A percentile compares a stretch with the other conserved stretches of the same genome.
Conservation (phyloP, 768 basidiomycete genomes). For the Guyanaporus albipodus region DNA sequence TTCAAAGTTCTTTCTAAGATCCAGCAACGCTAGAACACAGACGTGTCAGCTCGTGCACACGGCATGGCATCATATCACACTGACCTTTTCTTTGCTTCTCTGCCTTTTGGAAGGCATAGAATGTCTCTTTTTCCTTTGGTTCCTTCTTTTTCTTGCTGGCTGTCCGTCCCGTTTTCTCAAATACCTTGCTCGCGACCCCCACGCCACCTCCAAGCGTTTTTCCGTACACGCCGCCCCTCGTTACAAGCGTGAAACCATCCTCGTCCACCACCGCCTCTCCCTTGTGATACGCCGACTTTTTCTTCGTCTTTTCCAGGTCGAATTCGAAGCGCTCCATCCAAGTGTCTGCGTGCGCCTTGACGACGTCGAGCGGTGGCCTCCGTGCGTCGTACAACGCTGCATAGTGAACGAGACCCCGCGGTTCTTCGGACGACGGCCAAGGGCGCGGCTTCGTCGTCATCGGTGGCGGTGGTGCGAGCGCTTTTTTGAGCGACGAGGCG, state of each 20-base stretch:
- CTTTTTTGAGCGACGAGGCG: slow-evolving; percentile 62
- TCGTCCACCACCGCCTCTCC: slow-evolving; percentile 90
- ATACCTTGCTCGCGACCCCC: slow-evolving; percentile 59
- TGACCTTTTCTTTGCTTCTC: slow-evolving; percentile 85
- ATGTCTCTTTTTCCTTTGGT: slow-evolving; percentile 66
- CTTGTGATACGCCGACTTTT: slow-evolving; percentile 65
- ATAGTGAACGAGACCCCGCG: slow-evolving; percentile 74
- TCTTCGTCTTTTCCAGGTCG: slow-evolving; percentile 48
- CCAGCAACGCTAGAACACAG: slow-evolving; percentile 43
- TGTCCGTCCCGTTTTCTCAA: slow-evolving; percentile 34
- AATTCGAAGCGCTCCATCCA: slow-evolving; percentile 76
- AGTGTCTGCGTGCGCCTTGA: slow-evolving; percentile 78
- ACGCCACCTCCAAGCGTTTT: slow-evolving; percentile 82
- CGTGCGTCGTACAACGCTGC: slow-evolving; percentile 53
- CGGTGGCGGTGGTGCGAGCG: slow-evolving; percentile 53
- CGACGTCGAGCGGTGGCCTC: slow-evolving; percentile 71
- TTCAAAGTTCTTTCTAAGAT: slow-evolving; percentile 77
- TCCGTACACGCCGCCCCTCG: slow-evolving; percentile 88
- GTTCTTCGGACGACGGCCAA: slow-evolving; percentile 65
- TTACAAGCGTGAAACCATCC: slow-evolving; percentile 93
- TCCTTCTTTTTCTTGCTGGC: slow-evolving; percentile 49
- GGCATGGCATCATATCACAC: slow-evolving; percentile 9
- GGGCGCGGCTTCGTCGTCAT: slow-evolving; percentile 46
- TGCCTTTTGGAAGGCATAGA: slow-evolving; percentile 89
- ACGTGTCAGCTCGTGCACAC: background rate